phyloP scores from a whole-genome alignment of 441 rosid species.

The Arabidopsis hybrid region DNA sequence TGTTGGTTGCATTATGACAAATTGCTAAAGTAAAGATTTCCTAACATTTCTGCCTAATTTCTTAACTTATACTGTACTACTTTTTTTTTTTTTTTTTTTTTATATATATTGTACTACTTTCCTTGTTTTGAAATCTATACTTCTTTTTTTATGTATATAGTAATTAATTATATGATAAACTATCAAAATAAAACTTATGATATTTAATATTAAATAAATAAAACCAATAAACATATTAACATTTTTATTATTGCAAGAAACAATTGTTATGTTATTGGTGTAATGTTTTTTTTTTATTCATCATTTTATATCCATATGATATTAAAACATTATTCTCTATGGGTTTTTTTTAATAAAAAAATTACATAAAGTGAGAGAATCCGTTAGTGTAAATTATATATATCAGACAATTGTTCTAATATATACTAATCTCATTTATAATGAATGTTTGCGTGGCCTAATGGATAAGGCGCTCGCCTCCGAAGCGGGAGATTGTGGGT shows the following conservation, averaged over 20 bases:
- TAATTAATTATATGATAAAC: not conserved
- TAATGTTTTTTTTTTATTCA: too few relatives aligned
- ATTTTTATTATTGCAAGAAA: not conserved
- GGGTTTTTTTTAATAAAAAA: too few relatives aligned
- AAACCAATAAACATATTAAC: not conserved
- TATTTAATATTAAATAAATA: not conserved
- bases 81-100: too few relatives aligned
- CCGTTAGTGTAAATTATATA: too few relatives aligned
- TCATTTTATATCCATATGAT: too few relatives aligned
- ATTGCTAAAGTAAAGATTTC: slow-evolving; percentile 12
- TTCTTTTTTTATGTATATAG: not conserved
- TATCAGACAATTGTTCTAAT: not conserved
- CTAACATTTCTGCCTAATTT: slow-evolving; percentile 13
- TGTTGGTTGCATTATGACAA: slow-evolving; percentile 39
- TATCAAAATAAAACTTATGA: not conserved
- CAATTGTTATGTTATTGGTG: not conserved
- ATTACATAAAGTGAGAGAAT: not conserved
- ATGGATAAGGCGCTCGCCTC: slow-evolving; percentile 95
- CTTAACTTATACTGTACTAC: slow-evolving; percentile 2
- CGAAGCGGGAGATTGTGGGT: slow-evolving; percentile 92
- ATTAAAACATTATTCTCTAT: too few relatives aligned
- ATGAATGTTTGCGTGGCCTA: slow-evolving; percentile 54
- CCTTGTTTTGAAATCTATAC: not conserved
- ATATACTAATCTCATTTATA: too few relatives aligned
- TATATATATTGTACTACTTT: not conserved